Evolutionary conservation across 495 filamentous ascomycete species (phyloP).

Genomic region (Glarea lozoyensis): DNA sequence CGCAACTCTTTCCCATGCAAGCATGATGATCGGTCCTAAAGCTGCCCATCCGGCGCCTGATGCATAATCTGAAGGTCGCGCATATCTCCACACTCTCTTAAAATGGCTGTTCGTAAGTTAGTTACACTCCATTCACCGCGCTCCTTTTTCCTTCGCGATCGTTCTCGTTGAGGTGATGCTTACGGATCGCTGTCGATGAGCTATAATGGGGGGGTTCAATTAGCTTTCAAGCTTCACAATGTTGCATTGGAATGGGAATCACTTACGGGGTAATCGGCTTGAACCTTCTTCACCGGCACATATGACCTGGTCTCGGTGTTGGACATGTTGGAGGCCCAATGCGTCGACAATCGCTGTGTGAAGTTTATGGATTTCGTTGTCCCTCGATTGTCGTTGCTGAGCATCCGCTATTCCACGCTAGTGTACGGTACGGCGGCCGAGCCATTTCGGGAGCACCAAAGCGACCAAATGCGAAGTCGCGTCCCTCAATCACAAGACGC

Average conservation of each 20-base stretch:
- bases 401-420: conserved; percentile 13
- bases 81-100: conserved; percentile 79
- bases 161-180: conserved; percentile 21
- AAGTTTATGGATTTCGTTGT: conserved; percentile 1
- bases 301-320: conserved; percentile 47
- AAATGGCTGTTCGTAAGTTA: conserved; percentile 59
- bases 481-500: conserved; percentile 9
- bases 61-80: conserved; percentile 72
- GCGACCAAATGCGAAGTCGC: conserved; percentile 10
- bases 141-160: conserved; percentile 5
- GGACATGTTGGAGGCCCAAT: conserved; percentile 44
- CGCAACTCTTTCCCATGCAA: conserved; percentile 68
- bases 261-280: conserved; percentile 75
- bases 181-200: conserved; percentile 98
- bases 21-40: conserved; percentile 61
- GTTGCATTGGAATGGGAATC: background rate
- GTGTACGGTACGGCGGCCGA: conserved; percentile 3
- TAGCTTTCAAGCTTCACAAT: too few relatives aligned
- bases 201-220: conserved; percentile 34
- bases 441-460: too few relatives aligned
- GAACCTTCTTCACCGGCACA: conserved; percentile 65
- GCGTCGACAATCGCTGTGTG: conserved; percentile 18
- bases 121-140: background rate
- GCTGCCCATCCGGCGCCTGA: conserved; percentile 56
- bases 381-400: conserved; percentile 10